Conservation (phyloP, 75 land plant genomes). For the Pseudotsuga menziesii region DNA sequence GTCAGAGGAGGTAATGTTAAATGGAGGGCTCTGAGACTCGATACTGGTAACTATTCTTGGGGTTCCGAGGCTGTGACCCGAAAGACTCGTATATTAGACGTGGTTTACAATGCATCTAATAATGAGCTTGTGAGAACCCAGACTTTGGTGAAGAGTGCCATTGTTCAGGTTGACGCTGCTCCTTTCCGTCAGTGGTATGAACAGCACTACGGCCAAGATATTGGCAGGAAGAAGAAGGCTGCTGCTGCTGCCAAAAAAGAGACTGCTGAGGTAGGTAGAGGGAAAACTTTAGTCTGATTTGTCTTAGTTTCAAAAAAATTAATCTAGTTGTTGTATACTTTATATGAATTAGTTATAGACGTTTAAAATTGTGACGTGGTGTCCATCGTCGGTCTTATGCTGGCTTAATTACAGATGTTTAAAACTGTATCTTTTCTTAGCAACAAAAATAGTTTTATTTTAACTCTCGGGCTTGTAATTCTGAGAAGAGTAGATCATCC, state of each 20-base stretch:
- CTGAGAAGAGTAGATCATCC: too few species aligned
- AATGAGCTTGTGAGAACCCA: slow-evolving; percentile 81
- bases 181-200: slow-evolving; percentile 72
- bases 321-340: too few species aligned
- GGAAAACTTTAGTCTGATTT: background rate
- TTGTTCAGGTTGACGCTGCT: slow-evolving; percentile 81
- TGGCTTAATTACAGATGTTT: too few species aligned
- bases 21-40: slow-evolving; percentile 69
- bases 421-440: too few species aligned
- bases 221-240: slow-evolving; percentile 77
- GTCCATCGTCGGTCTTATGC: too few species aligned
- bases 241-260: slow-evolving; percentile 34
- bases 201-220: slow-evolving; percentile 69
- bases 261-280: background rate
- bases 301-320: background rate
- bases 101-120: slow-evolving; percentile 82
- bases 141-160: slow-evolving; percentile 75
- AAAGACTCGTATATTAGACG: slow-evolving; percentile 71
- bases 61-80: slow-evolving; percentile 80
- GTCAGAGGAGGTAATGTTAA: slow-evolving; percentile 77
- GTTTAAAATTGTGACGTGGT: too few species aligned
- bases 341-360: too few species aligned
- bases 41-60: slow-evolving; percentile 76
- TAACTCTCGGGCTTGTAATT: too few species aligned
- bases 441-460: too few species aligned